These are phyloP conservation scores for Kodamaea lidongshanica DNA, from an alignment of 805 yeast genomes.

Conservation along the genomic window DNA sequence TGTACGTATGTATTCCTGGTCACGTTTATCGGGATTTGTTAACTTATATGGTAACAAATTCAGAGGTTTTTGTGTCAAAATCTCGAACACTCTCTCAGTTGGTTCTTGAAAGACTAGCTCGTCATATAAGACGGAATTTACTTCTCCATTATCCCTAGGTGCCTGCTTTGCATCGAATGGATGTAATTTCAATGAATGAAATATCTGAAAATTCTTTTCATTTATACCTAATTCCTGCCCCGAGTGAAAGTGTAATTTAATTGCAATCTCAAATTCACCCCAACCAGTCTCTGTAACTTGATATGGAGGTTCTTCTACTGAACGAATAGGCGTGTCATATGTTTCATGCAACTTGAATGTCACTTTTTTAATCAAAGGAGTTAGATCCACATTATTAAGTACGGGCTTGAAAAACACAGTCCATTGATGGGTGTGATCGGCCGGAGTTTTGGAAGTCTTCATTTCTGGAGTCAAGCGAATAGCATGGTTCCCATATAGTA, in stretches of 20 bases:
- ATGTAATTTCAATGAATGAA: slow-evolving; percentile 87
- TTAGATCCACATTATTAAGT: slow-evolving; percentile 60
- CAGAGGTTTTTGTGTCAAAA: slow-evolving; percentile 65
- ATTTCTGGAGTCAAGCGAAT: slow-evolving; percentile 48
- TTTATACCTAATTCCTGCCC: slow-evolving; percentile 57
- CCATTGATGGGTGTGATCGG: slow-evolving; percentile 94
- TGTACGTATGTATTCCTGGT: slow-evolving; percentile 35
- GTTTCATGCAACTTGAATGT: slow-evolving; percentile 95
- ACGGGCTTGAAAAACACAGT: slow-evolving; percentile 85
- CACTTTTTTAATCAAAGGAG: slow-evolving; percentile 79
- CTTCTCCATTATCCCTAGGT: slow-evolving; percentile 36
- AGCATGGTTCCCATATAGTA: slow-evolving; percentile 77
- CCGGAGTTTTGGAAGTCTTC: slow-evolving; percentile 55
- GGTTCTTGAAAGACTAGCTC: slow-evolving; percentile 95
- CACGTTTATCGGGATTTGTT: slow-evolving; percentile 28
- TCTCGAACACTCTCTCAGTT: slow-evolving; percentile 78
- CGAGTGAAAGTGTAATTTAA: slow-evolving; percentile 79
- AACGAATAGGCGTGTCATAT: slow-evolving; percentile 77
- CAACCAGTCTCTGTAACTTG: slow-evolving; percentile 97
- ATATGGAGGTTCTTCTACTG: slow-evolving; percentile 85
- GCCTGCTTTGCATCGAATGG: slow-evolving; percentile 57
- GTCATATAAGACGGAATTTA: slow-evolving; percentile 56
- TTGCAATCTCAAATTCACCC: slow-evolving; percentile 96
- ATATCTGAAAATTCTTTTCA: slow-evolving; percentile 79
- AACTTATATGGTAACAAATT: slow-evolving; percentile 41